These are phyloP conservation scores for Microcyclospora tardicrescens DNA, from an alignment of 2,329 filamentous ascomycete genomes.

Conservation along the genomic window DNA sequence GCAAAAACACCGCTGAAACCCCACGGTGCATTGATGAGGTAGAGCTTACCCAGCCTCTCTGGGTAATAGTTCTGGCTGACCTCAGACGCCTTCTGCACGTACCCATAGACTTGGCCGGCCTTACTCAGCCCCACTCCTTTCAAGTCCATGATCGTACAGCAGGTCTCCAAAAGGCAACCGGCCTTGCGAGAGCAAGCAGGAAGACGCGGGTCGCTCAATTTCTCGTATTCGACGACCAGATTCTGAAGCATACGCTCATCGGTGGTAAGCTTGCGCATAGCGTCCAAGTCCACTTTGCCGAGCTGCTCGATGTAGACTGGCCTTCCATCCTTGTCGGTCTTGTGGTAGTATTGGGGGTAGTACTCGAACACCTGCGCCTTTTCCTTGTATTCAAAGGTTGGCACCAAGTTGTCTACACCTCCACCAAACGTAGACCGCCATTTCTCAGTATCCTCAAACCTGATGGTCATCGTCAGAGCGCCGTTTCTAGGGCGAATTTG, in stretches of 20 bases:
- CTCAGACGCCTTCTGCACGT: constrained; percentile 69
- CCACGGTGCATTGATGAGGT: constrained; percentile 97
- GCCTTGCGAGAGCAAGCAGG: constrained; percentile 91
- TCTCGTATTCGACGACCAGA: constrained; percentile 95
- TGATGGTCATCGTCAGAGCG: constrained; percentile 27
- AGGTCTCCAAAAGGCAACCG: constrained; percentile 84
- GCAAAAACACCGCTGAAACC: constrained; percentile 78
- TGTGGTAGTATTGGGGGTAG: constrained; percentile 99
- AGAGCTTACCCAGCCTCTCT: constrained; percentile 88
- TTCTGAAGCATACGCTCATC: constrained; percentile 91
- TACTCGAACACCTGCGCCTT: constrained; percentile 72
- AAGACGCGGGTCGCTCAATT: constrained; percentile 79
- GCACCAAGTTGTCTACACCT: constrained; percentile 63
- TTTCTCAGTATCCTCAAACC: constrained; percentile 81
- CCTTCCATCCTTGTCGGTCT: constrained; percentile 87
- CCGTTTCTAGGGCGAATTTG: background rate
- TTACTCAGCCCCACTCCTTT: constrained; percentile 82
- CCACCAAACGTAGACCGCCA: constrained; percentile 75
- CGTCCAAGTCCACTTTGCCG: constrained; percentile 78
- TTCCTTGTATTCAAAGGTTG: constrained; percentile 76
- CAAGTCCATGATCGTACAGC: constrained; percentile 96
- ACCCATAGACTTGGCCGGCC: constrained; percentile 72
- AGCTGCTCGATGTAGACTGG: constrained; percentile 96
- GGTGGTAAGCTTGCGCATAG: constrained; percentile 87
- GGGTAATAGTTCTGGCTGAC: constrained; percentile 99